A percentile compares a stretch with the other conserved stretches of the same genome.
phyloP scores from a whole-genome alignment of 345 rosid species.

The Leavenworthia alabamica region DNA sequence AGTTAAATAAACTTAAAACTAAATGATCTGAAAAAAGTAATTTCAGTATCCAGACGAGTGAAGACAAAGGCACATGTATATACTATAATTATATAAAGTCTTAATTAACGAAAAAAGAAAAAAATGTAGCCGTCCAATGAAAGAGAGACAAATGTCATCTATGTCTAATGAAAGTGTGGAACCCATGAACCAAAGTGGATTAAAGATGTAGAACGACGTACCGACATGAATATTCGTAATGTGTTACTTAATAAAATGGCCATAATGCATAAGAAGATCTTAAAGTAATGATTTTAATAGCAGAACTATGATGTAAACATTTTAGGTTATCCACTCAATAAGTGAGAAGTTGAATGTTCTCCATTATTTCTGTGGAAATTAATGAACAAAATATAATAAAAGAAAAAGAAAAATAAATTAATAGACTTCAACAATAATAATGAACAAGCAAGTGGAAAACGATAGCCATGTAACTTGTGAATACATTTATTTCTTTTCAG shows the following conservation, averaged over 20 bases:
- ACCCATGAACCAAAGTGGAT: neutral
- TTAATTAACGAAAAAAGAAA: neutral
- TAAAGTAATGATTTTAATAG: neutral
- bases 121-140: neutral
- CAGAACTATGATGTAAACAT: neutral
- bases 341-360: constrained; percentile 8
- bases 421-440: neutral
- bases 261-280: constrained; percentile 9
- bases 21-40: neutral
- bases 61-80: neutral
- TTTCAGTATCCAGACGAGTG: neutral
- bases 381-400: neutral
- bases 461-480: constrained; percentile 27
- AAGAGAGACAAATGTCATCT: neutral
- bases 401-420: neutral
- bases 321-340: constrained; percentile 14
- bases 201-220: neutral
- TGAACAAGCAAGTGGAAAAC: constrained; percentile 21
- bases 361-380: neutral
- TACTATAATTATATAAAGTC: no score
- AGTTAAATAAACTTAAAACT: neutral
- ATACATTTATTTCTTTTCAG: constrained; percentile 20
- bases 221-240: constrained; percentile 5
- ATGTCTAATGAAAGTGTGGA: neutral
- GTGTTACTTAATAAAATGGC: constrained; percentile 18